phyloP scores from a whole-genome alignment of 148 eudicot species.

The Camellia japonica region DNA sequence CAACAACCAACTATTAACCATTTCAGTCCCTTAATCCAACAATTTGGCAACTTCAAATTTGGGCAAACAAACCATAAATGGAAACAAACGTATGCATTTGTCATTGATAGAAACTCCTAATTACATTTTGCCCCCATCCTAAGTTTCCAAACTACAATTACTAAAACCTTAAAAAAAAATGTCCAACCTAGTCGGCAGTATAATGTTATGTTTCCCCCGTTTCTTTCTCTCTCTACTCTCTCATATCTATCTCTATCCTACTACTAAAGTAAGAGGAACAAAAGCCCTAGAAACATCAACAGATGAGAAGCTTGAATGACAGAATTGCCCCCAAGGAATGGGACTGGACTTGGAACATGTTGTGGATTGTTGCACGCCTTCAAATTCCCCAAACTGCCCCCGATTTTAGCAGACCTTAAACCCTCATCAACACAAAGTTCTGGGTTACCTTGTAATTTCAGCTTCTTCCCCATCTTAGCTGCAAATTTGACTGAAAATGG shows the following conservation, averaged over 20 bases:
- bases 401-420: constrained; percentile 24
- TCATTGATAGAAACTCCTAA: constrained; percentile 4
- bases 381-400: constrained; percentile 36
- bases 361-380: constrained; percentile 32
- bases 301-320: constrained; percentile 12
- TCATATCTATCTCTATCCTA: background rate
- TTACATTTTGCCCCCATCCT: constrained; percentile 11
- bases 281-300: constrained; percentile 19
- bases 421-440: constrained; percentile 59
- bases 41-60: background rate
- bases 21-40: background rate
- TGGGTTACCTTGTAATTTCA: constrained; percentile 65
- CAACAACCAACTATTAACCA: background rate
- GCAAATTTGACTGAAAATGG: constrained; percentile 57
- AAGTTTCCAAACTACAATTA: background rate
- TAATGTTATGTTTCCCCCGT: background rate
- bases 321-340: constrained; percentile 21
- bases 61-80: background rate
- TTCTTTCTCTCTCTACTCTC: background rate
- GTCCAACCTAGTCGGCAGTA: background rate
- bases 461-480: constrained; percentile 42
- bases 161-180: constrained; percentile 6
- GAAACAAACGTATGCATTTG: background rate
- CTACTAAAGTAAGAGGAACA: constrained; percentile 2
- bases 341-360: constrained; percentile 26